Evolutionary conservation across 2,329 filamentous ascomycete genomes (phyloP), one percentile per base, ranked within the genome.

Genomic region (Spiromastix sp.): DNA sequence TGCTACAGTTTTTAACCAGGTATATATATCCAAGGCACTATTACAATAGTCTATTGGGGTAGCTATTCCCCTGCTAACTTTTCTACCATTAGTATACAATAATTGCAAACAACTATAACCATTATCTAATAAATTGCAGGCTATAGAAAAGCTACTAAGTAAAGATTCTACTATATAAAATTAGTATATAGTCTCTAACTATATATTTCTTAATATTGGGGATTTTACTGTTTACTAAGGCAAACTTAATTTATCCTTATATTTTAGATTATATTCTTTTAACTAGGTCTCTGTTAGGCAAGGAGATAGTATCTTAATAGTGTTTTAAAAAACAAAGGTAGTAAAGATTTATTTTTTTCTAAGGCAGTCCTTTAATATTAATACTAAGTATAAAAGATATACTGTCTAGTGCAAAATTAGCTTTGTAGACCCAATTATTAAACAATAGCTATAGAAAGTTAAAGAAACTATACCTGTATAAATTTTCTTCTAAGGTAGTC

Each of bases 161-260:
- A 16, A 35, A n/a, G 35, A 41, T 29, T 38, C 45, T 11, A 24
- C 34, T 4, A 39, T 44, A 4, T 35, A 42, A 27, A 4, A 37
- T 49, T 13, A 22, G 40, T 2, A 48, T 34, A 38, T 30, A 9
- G 38, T 42, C 6, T 34, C 39, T 22, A 40, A 41, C 25, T 57
- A 52, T 29, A 22, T 44, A 5, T 71, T 76, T 32, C 62, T 78
- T 9, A 57, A 69, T 3, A 55, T 82, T 0, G 59, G 74, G 7
- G 52, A 73, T 2, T 82, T 82, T 47, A 61, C 63, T 2, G 57
- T 81, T 2, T 82, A 81, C 46, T 53, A 65, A 8, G 27, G 36
- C n/a, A 19, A 16, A 49, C 50, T 3, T 36, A 67, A 30, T 43
- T 46, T 0, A 2, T 16, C 28, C 0, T 18, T 41, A 0, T 61